Evolutionary conservation across 192 early-diverging fungal genomes (phyloP), one percentile per base, ranked within the genome.

Genomic region (Coemansia sp.): DNA sequence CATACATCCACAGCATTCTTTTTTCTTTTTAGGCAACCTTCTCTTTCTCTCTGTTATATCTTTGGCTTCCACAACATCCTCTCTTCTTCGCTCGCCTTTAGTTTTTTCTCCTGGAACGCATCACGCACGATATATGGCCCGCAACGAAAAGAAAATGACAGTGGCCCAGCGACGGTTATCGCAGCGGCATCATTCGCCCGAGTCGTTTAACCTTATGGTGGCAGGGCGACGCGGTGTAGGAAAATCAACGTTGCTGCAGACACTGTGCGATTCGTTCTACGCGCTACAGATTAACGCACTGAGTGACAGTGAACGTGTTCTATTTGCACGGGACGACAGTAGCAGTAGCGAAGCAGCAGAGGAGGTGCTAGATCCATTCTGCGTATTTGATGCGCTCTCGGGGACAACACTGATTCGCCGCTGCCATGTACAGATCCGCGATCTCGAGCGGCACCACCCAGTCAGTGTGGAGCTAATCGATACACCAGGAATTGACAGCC

Each of bases 231-330:
- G 68, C 22, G 78, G 78, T 12, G 89, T 91, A 1, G 91, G 91
- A 23, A 93, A 93, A 58, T 93, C 91, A 0, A 88, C 86, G 7
- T 74, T 93, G 30, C 60, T 93, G 4, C 91, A 93, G 61, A 85
- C 85, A 1, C 47, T 92, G 22, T 86, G 85, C 49, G 85, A 85
- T 55, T 85, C 87, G n/a, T 65, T 81, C 48, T 62, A 56, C 28
- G 32, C 54, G 32, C 54, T 81, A 26, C 62, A 55, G 10, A 62
- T 81, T 14, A 49, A 68, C n/a, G 56, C 58, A 0, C 55, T 81
- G n/a, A 49, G n/a, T 12, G 71, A 74, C 9, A 68, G 67, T 57
- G 53, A 61, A 26, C 60, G 56, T 8, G 48, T 38, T 18, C 49
- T 79, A 50, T 70, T 58, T 25, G 8, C 60, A 16, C 27, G 18